Evolutionary conservation across 2,329 filamentous ascomycete species (phyloP), one percentile per base, ranked within the genome.

Genomic region (Fusarium sp.): DNA sequence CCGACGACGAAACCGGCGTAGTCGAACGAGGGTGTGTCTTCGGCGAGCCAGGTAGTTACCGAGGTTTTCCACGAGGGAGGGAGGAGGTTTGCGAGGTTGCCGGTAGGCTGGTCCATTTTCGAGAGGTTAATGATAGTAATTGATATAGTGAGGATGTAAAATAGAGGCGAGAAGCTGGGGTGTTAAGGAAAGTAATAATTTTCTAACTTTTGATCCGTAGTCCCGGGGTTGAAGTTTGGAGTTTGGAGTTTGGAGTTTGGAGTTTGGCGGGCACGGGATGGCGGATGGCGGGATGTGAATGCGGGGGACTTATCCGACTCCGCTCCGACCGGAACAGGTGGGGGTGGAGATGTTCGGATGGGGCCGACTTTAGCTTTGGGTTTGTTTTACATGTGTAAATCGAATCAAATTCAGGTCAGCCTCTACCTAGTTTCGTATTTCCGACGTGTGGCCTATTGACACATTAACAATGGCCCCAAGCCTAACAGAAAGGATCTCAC

Each of bases 1-100:
- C 96, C 96, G 23, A 99, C 96, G 8, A 99, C 96, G 79, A 97
- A 99, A 63, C 96, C 96, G 75, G 93, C 96, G 78, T 97, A 97
- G 84, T 99, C 96, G 81, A 97, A 95, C 53, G 93, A 96, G 6
- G 96, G 96, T 4, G 94, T 96, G 82, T 99, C 96, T 81, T 99
- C 96, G 75, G 94, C 92, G 15, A 97, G 90, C 96, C 96, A 99
- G 74, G 87, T 82, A 23, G 90, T 87, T 67, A 97, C 88, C 70
- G 90, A 87, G 49, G 89, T 86, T 78, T 95, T 97, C 88, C 93
- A 97, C 67, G 90, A 92, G 22, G 90, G 87, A 0, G 95, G 94
- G 43, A 98, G 89, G 68, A 98, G 88, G 78, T 97, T 88, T 74
- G 82, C 81, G 52, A 85, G 80, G 49, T 77, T 76, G 78, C 83